phyloP scores from a whole-genome alignment of 495 filamentous ascomycete genomes.

The Articulospora tetracladia region DNA sequence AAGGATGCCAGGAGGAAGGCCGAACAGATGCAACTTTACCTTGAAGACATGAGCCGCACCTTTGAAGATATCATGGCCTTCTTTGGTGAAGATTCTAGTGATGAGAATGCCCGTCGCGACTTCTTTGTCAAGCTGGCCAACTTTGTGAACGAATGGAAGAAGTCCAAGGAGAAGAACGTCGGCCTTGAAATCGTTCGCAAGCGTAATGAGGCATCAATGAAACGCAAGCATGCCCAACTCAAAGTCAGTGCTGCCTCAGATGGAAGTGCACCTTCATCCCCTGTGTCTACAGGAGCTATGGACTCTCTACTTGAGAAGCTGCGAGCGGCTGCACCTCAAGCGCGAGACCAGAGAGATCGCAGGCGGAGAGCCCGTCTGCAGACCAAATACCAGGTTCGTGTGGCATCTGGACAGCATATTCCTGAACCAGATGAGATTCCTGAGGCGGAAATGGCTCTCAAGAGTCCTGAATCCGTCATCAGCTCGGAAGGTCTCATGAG shows the following conservation, averaged over 20 bases:
- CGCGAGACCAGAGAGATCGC: conserved; percentile 80
- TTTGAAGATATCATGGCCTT: conserved; percentile 97
- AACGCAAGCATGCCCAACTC: conserved; percentile 73
- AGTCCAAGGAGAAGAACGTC: conserved; percentile 89
- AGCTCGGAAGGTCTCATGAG: conserved; percentile 23
- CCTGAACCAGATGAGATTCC: conserved; percentile 60
- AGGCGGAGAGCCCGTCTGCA: conserved; percentile 83
- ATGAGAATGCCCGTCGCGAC: conserved; percentile 91
- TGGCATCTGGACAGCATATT: conserved; percentile 81
- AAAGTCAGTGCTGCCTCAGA: conserved; percentile 41
- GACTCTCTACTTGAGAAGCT: conserved; percentile 95
- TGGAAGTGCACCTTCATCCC: conserved; percentile 52
- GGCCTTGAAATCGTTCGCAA: conserved; percentile 74
- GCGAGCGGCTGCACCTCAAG: conserved; percentile 86
- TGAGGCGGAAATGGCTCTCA: conserved; percentile 35
- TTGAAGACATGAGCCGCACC: conserved; percentile 86
- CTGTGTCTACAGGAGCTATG: conserved; percentile 88
- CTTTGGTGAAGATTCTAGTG: conserved; percentile 89
- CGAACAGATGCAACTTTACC: conserved; percentile 89
- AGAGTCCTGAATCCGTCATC: conserved; percentile 16
- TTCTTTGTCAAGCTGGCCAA: conserved; percentile 94
- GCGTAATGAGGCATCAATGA: conserved; percentile 84
- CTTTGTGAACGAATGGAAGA: conserved; percentile 94
- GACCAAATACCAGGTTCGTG: conserved; percentile 87
- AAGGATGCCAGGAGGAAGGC: conserved; percentile 95